Base-by-base conservation (phyloP, 345 rosid species). In the Rhodomyrtus tomentosa region DNA sequence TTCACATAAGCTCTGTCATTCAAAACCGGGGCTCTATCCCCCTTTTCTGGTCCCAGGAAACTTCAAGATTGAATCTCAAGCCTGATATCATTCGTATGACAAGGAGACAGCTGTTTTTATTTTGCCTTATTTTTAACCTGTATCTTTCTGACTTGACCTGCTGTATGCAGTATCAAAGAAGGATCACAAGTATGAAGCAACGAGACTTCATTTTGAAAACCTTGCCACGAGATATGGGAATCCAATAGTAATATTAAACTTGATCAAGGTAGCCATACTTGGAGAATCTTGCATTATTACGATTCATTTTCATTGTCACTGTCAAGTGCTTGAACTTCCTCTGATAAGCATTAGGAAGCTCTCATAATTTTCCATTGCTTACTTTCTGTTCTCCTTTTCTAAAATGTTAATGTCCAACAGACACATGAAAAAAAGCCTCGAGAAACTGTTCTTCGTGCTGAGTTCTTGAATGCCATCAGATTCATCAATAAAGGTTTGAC, bases 1-100 rank as follows among this genome's bases (percentile, higher is more conserved):
- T 85, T 83, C 92, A 93, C 88, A 93, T 95, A 87, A 97, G 98
- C 92, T 97, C 98, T 82, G 95, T 92, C 82, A 96, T 95, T 82
- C 99, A 97, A 94, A 90, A 90, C 59, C 93, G 99, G 87, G 99
- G 99, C 81, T 97, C 99, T 1, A 97, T 97, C 82, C 99, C 98
- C 72, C 98, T 97, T 83, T 95, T 93, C 88, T 97, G 99, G 99
- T 95, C 98, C 53, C 99, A 97, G 86, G 99, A 97, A 88, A 92
- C 98, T 73, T 97, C 99, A 21, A 92, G 96, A 84, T 86, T 97
- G 89, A 95, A 94, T 90, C 88, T 94, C 62, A 94, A 92, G 88
- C 99, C 99, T 81, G 98, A 95, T 87, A 95, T 97, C 59, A 94
- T 89, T 86, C 91, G 99, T 97, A 97, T 83, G 98, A 50, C 53